A percentile compares a stretch with the other conserved stretches of the same genome.
Evolutionary conservation across 768 basidiomycete genomes (phyloP).

Genomic region (Lactarius sanguifluus): DNA sequence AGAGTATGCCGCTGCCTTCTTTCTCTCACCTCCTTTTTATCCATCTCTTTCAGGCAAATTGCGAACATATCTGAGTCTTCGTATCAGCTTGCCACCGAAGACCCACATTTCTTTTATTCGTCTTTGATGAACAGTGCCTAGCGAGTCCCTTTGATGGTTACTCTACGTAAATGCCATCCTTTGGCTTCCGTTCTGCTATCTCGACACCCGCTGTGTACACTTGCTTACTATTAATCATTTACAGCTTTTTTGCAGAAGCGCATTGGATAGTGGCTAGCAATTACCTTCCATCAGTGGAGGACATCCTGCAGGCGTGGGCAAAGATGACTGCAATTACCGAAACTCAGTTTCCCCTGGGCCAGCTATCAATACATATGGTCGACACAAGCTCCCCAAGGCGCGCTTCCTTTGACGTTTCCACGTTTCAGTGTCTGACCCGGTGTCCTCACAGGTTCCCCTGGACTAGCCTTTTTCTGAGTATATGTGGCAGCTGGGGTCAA

Average conservation of each 20-base stretch:
- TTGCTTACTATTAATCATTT: slow-evolving; percentile 4
- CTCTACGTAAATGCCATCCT: background rate
- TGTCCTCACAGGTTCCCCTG: too few relatives aligned
- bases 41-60: slow-evolving; percentile 38
- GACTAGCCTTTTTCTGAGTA: too few relatives aligned
- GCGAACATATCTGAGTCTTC: slow-evolving; percentile 56
- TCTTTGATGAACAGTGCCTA: slow-evolving; percentile 95
- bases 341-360: slow-evolving; percentile 76
- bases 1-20: slow-evolving; percentile 40
- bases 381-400: slow-evolving; percentile 36
- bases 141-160: slow-evolving; percentile 45
- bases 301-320: slow-evolving; percentile 83
- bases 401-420: too few relatives aligned
- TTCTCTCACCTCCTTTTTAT: slow-evolving; percentile 28
- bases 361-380: slow-evolving; percentile 62
- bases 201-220: background rate
- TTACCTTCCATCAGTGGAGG: slow-evolving; percentile 84
- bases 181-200: background rate
- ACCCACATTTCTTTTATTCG: slow-evolving; percentile 47
- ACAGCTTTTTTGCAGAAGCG: slow-evolving; percentile 83
- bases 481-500: too few relatives aligned
- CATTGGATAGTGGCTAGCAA: slow-evolving; percentile 75
- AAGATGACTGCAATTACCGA: slow-evolving; percentile 92
- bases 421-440: too few relatives aligned
- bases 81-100: slow-evolving; percentile 45